A percentile compares a stretch with the other conserved stretches of the same genome.
These are phyloP conservation scores for Ceratocystis ficicola DNA, from an alignment of 2,329 filamentous ascomycete genomes.

Conservation along the genomic window DNA sequence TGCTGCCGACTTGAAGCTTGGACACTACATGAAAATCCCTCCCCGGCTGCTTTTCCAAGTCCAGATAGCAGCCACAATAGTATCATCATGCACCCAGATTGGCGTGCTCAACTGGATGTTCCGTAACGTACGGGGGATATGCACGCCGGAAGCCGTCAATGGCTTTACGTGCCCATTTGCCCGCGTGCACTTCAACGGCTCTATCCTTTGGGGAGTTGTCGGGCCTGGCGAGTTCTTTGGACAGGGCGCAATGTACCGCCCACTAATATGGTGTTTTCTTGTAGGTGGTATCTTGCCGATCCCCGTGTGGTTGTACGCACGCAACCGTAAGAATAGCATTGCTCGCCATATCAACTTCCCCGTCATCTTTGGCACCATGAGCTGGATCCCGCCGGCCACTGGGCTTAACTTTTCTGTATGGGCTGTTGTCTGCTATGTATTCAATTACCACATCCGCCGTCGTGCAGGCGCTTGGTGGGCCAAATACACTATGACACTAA, in stretches of 20 bases:
- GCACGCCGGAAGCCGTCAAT: conserved; percentile 67
- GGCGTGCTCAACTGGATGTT: conserved; percentile 87
- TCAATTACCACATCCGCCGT: conserved; percentile 64
- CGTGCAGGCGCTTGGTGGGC: conserved; percentile 68
- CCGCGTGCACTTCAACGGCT: conserved; percentile 80
- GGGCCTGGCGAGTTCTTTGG: conserved; percentile 76
- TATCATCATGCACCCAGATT: conserved; percentile 72
- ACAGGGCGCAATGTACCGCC: conserved; percentile 57
- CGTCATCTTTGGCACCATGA: conserved; percentile 68
- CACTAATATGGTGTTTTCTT: conserved; percentile 70
- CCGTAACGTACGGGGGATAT: conserved; percentile 59
- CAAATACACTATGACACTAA: conserved; percentile 84
- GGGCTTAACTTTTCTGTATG: conserved; percentile 82
- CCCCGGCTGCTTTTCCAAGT: conserved; percentile 67
- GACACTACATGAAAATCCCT: conserved; percentile 79
- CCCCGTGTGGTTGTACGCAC: conserved; percentile 58
- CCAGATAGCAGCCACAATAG: conserved; percentile 61
- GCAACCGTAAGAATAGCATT: conserved; percentile 47
- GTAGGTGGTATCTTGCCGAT: conserved; percentile 64
- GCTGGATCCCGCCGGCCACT: conserved; percentile 77
- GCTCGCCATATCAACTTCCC: conserved; percentile 69
- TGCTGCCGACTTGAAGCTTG: conserved; percentile 73
- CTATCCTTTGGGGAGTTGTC: conserved; percentile 80
- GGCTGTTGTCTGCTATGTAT: conserved; percentile 72
- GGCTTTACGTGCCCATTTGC: conserved; percentile 82